Evolutionary conservation across 441 rosid species (phyloP), one percentile per base, ranked within the genome.

Genomic region (Bruguiera hainesii): DNA sequence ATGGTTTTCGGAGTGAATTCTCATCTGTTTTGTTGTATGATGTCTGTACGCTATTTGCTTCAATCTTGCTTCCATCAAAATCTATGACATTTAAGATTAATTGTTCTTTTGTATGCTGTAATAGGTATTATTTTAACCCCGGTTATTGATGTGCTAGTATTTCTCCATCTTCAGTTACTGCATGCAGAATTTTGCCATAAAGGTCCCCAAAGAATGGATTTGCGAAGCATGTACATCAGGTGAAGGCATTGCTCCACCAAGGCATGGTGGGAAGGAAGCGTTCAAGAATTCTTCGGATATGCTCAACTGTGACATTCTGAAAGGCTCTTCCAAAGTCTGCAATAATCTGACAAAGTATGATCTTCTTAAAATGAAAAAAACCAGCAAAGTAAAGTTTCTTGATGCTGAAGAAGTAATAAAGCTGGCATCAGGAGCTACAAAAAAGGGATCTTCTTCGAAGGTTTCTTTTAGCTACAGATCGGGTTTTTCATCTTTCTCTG

Each of bases 321-420:
- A 55, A 18, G 21, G 65, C 18, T n/a, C 56, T 48, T 57, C 68
- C 52, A 77, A 73, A 59, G 52, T n/a, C 15, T 50, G 48, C 29
- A 65, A 63, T 66, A 72, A 79, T 61, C 58, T 67, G 63, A 35
- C 73, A 37, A 29, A 67, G 53, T 79, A 60, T n/a, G 63, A 61
- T 42, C 18, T 33, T 53, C 66, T 42, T 6, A 79, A 59, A 75
- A 80, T 76, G 65, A 71, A 21, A 29, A 77, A 66, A 56, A 16
- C 75, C 65, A 66, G 83, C 58, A 81, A 81, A 76, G 87, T 83
- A 39, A 83, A 78, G 81, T 64, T 67, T 62, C 75, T 89, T 57
- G 18, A 80, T 21, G 28, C 69, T 16, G 79, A 77, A 51, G 90
- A 85, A 76, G 90, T 48, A 35, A 52, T 70, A 0, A 65, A 35